Base-by-base conservation (phyloP, 331 rosid species). In the Erythrophleum ivorense region DNA sequence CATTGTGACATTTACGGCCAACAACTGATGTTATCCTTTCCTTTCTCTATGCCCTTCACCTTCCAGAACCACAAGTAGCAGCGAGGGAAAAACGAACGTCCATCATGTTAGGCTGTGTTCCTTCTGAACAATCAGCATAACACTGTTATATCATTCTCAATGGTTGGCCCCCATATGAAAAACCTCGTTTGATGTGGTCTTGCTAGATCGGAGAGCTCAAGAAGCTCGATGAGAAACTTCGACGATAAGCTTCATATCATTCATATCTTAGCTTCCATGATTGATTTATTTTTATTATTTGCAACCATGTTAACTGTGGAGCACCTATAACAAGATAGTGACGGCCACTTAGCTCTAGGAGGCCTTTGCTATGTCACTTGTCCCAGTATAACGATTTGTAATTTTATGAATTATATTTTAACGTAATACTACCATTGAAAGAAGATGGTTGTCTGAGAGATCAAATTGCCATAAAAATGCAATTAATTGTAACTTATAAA, bases 11-110 rank as follows among this genome's bases (percentile, higher is more conserved):
- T 78, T 36, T 13, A 75, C 38, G 16, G 21, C 50, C 19, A 72
- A 24, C 15, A 48, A 40, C 53, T 73, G 46, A 58, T 66, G 55
- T 46, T 64, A 71, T 75, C 59, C 67, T 68, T 68, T 36, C 58
- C 21, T 54, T 0, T n/a, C 11, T 76, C 46, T 64, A 67, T 66
- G 31, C 48, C 50, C 82, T 77, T 80, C 43, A 7, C 64, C 31
- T 67, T 73, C 67, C 83, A 93, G 97, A 87, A 71, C 88, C 97
- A 78, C 87, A 83, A 73, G 68, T 83, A 55, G 67, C 87, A 24
- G 81, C 69, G 12, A 86, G 60, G 88, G 88, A 85, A 49, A 87
- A 82, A 77, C 85, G 78, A 43, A 91, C 79, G 73, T 58, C 80
- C 76, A 68, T 68, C 85, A 78, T 62, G 62, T 52, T 40, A 29